Conservation (phyloP, 352 stramenopile species). For the Phytophthora chlamydospora region DNA sequence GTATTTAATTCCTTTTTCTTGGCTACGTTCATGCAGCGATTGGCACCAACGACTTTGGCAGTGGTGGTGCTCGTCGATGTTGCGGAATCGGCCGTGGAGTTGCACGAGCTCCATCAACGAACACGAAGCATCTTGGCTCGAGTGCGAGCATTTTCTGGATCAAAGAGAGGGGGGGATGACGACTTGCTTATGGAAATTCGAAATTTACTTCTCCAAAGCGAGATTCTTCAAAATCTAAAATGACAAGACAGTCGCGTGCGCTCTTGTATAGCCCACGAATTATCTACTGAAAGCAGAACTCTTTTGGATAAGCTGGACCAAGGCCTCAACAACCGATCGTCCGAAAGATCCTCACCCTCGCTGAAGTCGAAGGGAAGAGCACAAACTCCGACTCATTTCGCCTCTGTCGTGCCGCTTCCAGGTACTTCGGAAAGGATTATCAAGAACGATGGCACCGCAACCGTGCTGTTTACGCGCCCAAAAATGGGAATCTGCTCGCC, state of each 20-base stretch:
- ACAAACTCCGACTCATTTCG: not conserved
- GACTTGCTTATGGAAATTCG: too few relatives aligned
- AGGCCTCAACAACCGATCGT: not conserved
- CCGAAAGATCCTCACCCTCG: not conserved
- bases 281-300: not conserved
- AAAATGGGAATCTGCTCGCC: too few relatives aligned
- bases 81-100: not conserved
- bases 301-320: not conserved
- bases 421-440: too few relatives aligned
- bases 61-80: not conserved
- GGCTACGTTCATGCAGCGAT: constrained; percentile 2
- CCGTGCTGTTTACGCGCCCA: too few relatives aligned
- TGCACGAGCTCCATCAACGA: not conserved
- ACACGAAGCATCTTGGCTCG: not conserved
- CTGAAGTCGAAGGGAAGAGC: not conserved
- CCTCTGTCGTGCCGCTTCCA: too few relatives aligned
- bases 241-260: not conserved
- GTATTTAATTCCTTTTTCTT: constrained; percentile 5
- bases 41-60: not conserved
- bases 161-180: too few relatives aligned
- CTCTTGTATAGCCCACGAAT: not conserved
- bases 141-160: too few relatives aligned
- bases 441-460: too few relatives aligned
- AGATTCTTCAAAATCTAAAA: too few relatives aligned
- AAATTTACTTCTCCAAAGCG: too few relatives aligned